Base-by-base conservation (phyloP, 1,139 yeast genomes). In the Meyerozyma guilliermondii region DNA sequence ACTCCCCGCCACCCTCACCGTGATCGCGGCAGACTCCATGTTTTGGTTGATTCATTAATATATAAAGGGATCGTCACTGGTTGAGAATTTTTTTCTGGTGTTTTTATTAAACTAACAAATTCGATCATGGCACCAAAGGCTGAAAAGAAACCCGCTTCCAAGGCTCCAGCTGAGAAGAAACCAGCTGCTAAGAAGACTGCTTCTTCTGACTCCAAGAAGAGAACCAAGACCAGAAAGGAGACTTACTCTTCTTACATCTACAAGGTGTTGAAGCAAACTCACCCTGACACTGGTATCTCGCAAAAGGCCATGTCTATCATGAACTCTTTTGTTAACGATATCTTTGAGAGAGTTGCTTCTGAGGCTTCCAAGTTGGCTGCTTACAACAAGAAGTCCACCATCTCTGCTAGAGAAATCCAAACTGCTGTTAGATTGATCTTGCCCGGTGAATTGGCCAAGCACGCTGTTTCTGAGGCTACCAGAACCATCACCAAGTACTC, bases 401-500 rank as follows among this genome's bases (percentile, higher is more conserved):
- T 92, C 65, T 89, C 98, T 54, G 96, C 98, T 49, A 89, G 98
- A 80, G 98, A 92, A 77, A 92, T 92, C 66, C 98, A 92, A 78
- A 92, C 98, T 60, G 97, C 98, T 59, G 98, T 92, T 59, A 87
- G 98, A 82, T 85, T 92, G 68, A 92, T 92, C 76, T 86, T 92
- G 64, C 98, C 98, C 58, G 98, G 98, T 83, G 98, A 92, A 79
- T 83, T 92, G 74, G 97, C 98, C 59, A 92, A 91, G 83, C 98
- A 91, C 76, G 97, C 98, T 63, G 96, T 89, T 63, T 87, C 96
- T 61, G 98, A 91, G 78, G 98, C 98, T 81, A 91, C 98, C 62
- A 89, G 97, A 85, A 96, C 98, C 72, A 98, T 92, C 63, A 91
- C 98, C 74, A 92, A 92, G 82, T 92, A 91, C 83, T 88, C 97